Base-by-base conservation (phyloP, 2,329 filamentous ascomycete genomes). In the Ascomycota sp. region DNA sequence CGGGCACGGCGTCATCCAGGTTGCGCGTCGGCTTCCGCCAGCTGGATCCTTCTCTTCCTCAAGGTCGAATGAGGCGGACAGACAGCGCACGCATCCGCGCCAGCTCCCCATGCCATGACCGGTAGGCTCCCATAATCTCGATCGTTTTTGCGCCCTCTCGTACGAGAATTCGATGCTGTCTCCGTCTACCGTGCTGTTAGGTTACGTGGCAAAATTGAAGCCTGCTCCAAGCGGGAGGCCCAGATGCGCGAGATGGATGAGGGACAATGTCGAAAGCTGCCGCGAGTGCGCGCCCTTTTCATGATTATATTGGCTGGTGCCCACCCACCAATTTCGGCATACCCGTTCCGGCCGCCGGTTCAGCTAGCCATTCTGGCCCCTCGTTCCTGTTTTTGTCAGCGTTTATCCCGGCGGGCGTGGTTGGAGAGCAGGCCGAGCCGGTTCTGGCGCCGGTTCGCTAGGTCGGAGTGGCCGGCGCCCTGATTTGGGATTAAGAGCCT, bases 81-180 rank as follows among this genome's bases (percentile, higher is more conserved):
- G 48, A 52, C 30, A 54, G 51, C 22, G 45, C 38, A 30, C 52
- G 59, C 17, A 56, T 57, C 28, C 46, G 57, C 32, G 55, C 47
- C 17, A 57, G 53, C 23, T 67, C 63, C 19, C 63, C 64, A 17
- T 53, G 57, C 21, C 57, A 61, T 35, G 40, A 46, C 33, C 62
- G 59, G 63, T 68, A 51, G 39, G 48, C 36, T 28, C 4, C 4
- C 15, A 11, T 15, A 23, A 29, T 24, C 20, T 10, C 11, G 28
- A 15, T 32, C 23, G 26, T 21, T 23, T 31, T 22, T 34, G 21
- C 24, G 25, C 24, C 20, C 33, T 32, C 22, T 25, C 20, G 27
- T 23, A 8, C 25, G n/a, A n/a, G n/a, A n/a, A n/a, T n/a, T n/a
- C n/a, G n/a, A n/a, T n/a, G n/a, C n/a, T 26, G 30, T 25, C 33